Evolutionary conservation across 495 filamentous ascomycete genomes (phyloP).

Genomic region (Elaphomyces granulatus): DNA sequence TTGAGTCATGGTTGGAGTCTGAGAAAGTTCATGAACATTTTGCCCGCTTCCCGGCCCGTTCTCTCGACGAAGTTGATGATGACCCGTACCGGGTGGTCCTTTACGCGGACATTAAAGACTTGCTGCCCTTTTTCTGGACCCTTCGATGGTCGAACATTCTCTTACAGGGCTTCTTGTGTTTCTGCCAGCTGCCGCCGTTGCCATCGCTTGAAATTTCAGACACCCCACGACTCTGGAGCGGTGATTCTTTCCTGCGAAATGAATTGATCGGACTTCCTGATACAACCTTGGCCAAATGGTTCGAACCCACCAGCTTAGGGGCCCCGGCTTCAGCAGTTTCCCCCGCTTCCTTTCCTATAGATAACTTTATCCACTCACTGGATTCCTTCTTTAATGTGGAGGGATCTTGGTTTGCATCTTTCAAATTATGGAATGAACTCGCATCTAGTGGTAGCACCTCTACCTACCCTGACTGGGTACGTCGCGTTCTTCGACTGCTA

Average conservation of each 20-base stretch:
- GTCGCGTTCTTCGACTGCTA: conserved; percentile 41
- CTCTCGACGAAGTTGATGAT: conserved; percentile 48
- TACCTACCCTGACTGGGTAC: conserved; percentile 34
- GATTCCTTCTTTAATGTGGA: conserved; percentile 28
- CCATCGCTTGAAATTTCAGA: conserved; percentile 8
- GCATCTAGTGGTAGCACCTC: conserved; percentile 6
- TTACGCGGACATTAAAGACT: conserved; percentile 55
- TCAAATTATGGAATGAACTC: conserved; percentile 19
- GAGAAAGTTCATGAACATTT: conserved; percentile 38
- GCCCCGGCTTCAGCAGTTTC: conserved; percentile 8
- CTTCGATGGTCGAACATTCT: conserved; percentile 25
- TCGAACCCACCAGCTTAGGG: conserved; percentile 4
- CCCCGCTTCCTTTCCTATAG: conserved; percentile 15
- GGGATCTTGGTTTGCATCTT: conserved; percentile 29
- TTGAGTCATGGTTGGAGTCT: conserved; percentile 43
- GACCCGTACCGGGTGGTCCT: conserved; percentile 70
- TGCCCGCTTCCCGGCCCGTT: conserved; percentile 49
- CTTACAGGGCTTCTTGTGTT: conserved; percentile 53
- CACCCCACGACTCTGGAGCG: conserved; percentile 22
- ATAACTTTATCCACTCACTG: conserved; percentile 21
- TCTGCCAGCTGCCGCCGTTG: conserved; percentile 50
- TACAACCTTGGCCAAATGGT: conserved; percentile 16
- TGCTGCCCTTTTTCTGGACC: conserved; percentile 40
- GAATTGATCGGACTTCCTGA: conserved; percentile 20
- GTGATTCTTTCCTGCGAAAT: conserved; percentile 34